Evolutionary conservation across 768 basidiomycete genomes (phyloP), one percentile per base, ranked within the genome.

Genomic region (Neoboletus brunneissimus): DNA sequence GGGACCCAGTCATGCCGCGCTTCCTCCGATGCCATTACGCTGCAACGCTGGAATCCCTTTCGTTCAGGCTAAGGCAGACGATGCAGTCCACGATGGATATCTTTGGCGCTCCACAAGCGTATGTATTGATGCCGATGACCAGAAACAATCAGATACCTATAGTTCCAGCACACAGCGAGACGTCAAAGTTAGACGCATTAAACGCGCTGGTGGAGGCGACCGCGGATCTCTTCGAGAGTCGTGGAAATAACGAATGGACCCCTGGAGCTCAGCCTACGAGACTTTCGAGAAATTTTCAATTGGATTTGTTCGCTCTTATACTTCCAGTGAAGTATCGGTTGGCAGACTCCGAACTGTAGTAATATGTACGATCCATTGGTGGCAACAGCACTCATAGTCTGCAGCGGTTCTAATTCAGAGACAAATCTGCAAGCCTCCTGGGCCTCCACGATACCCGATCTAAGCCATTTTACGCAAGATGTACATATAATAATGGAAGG

Each of bases 401-500:
- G 32, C 12, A 38, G 5, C 18, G 27, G 29, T 22, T 34, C 37
- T 34, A 31, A 41, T 16, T n/a, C 18, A 18, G 3, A 35, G 27
- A 25, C 5, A 11, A 11, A 12, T 13, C 43, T 23, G 32, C 32
- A 32, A n/a, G 18, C n/a, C 27, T 25, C 5, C 25, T n/a, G 25
- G 2, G 25, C 2, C 25, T 35, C 20, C 4, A 22, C 8, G 18
- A 20, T 6, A 29, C 27, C n/a, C 23, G 32, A 54, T 44, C 38
- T 63, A 67, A n/a, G 48, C 42, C 35, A 40, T 43, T 57, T 62
- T 83, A 60, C 79, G 79, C 60, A 89, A 59, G 60, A 85, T 81
- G 67, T 92, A 91, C 60, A 92, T 72, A 66, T 88, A 91, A 70
- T 93, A 92, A 74, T 92, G 91, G 66, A 92, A 91, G 10, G 82